Evolutionary conservation across 169 alveolate genomes (phyloP).

Genomic region (Theileria parva): DNA sequence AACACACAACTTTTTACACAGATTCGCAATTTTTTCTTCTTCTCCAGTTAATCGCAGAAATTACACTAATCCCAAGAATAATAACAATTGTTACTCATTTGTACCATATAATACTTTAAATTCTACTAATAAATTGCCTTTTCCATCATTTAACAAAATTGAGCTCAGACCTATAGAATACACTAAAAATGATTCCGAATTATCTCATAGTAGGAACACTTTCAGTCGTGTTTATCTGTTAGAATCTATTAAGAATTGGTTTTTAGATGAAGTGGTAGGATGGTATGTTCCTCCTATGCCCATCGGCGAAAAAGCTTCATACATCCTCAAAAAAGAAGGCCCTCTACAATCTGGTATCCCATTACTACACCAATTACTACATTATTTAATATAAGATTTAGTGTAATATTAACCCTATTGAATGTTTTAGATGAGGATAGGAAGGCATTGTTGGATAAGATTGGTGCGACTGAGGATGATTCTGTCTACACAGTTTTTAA

Average conservation of each 20-base stretch:
- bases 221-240: conserved; percentile 13
- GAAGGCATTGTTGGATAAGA: conserved; percentile 19
- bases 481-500: conserved; percentile 10
- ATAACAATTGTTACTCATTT: not conserved
- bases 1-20: not conserved
- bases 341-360: conserved; percentile 57
- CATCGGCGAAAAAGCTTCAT: conserved; percentile 42
- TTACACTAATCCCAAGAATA: not conserved
- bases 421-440: conserved; percentile 59
- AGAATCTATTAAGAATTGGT: conserved; percentile 23
- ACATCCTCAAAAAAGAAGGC: conserved; percentile 23
- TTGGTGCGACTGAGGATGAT: conserved; percentile 35
- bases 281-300: conserved; percentile 72
- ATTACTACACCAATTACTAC: not conserved
- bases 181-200: not conserved
- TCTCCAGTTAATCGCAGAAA: not conserved
- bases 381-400: too few relatives aligned
- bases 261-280: conserved; percentile 16
- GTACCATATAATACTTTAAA: conserved; percentile 8
- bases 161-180: not conserved
- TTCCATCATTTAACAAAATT: not conserved
- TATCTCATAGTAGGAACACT: not conserved
- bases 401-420: too few relatives aligned
- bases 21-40: not conserved
- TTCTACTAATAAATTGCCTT: not conserved